These are phyloP conservation scores for Tothia fuscella DNA, from an alignment of 2,329 filamentous ascomycete genomes.

Conservation along the genomic window DNA sequence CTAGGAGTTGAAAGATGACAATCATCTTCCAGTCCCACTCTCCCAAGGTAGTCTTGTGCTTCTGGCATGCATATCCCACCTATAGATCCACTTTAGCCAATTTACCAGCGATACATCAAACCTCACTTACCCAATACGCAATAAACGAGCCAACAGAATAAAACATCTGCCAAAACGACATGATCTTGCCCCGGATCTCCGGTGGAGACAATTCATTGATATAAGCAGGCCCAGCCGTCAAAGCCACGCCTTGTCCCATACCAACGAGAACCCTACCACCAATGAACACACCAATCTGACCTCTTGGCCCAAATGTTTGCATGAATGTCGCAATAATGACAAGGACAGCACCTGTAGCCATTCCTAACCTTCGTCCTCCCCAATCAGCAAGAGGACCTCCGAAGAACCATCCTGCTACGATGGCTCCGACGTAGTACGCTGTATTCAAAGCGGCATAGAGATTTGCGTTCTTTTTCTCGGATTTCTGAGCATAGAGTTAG, in stretches of 20 bases:
- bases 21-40: constrained; percentile 66
- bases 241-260: constrained; percentile 55
- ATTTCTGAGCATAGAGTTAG: constrained; percentile 14
- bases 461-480: constrained; percentile 22
- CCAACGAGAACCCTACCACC: constrained; percentile 57
- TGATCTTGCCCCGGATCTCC: constrained; percentile 53
- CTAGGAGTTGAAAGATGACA: constrained; percentile 60
- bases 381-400: constrained; percentile 52
- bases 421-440: constrained; percentile 58
- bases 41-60: constrained; percentile 44
- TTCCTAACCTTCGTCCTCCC: constrained; percentile 51
- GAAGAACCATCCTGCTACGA: constrained; percentile 58
- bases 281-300: constrained; percentile 54
- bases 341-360: constrained; percentile 51
- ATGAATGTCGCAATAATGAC: constrained; percentile 58
- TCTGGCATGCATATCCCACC: constrained; percentile 43
- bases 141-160: constrained; percentile 55
- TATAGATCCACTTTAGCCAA: neutral
- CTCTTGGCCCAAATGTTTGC: constrained; percentile 51
- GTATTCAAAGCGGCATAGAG: constrained; percentile 51
- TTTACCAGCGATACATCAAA: neutral
- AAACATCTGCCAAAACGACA: constrained; percentile 60
- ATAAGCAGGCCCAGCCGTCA: constrained; percentile 58
- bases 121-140: constrained; percentile 46
- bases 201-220: constrained; percentile 56